Percentiles rank a stretch among this genome's conserved stretches.
phyloP scores from a whole-genome alignment of 257 asterid species.

The Phtheirospermum japonicum region DNA sequence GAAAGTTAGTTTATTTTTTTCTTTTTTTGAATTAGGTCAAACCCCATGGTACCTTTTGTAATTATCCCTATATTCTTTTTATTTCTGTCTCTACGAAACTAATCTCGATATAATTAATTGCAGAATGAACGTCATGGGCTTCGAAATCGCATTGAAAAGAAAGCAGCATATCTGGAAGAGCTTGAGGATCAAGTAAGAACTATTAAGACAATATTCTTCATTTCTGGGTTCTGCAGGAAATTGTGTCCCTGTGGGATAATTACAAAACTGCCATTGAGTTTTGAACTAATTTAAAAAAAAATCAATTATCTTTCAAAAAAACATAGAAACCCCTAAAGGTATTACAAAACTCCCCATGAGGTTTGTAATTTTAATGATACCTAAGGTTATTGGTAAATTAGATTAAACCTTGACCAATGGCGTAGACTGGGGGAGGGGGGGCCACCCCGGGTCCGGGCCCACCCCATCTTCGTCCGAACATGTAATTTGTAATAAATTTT shows the following conservation, averaged over 20 bases:
- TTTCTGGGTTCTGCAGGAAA: conserved; percentile 20
- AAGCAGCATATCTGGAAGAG: conserved; percentile 85
- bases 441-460: no score
- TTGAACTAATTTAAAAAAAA: background rate
- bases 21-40: no score
- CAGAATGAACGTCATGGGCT: conserved; percentile 79
- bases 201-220: conserved; percentile 10
- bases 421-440: no score
- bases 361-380: background rate
- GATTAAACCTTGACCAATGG: no score
- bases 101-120: conserved; percentile 27
- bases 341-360: background rate
- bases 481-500: no score
- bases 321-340: background rate
- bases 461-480: no score
- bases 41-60: no score
- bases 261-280: background rate
- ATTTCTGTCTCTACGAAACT: conserved; percentile 1
- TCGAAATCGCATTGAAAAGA: conserved; percentile 79
- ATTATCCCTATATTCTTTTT: background rate
- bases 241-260: background rate
- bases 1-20: no score
- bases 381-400: background rate
- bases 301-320: background rate
- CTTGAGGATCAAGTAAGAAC: conserved; percentile 84